Evolutionary conservation across 805 yeast species (phyloP).

Genomic region (Lipomyces kockii): DNA sequence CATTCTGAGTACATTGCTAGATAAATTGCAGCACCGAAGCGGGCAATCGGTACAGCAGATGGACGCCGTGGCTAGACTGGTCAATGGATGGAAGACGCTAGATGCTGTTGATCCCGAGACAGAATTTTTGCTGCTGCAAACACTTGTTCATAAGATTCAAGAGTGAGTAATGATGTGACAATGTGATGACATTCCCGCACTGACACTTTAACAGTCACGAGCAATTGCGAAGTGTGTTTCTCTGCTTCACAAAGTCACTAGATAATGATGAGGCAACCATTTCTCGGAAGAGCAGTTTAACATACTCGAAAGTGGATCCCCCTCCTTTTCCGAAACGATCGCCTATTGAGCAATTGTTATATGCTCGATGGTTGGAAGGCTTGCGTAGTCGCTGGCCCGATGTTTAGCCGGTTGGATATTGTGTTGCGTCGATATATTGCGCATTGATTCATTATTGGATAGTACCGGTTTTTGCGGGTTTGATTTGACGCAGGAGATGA

Average conservation of each 20-base stretch:
- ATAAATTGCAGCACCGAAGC: constrained; percentile 2
- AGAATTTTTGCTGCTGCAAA: constrained; percentile 19
- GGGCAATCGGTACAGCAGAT: constrained; percentile 11
- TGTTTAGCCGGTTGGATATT: constrained; percentile 5
- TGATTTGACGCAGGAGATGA: neutral
- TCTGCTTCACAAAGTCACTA: neutral
- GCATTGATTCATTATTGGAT: neutral
- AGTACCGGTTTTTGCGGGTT: neutral
- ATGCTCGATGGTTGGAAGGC: constrained; percentile 38
- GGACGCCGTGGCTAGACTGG: constrained; percentile 26
- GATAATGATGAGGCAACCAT: neutral
- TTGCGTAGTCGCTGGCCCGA: constrained; percentile 36
- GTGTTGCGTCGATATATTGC: neutral
- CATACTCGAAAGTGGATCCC: neutral
- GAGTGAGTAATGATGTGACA: constrained; percentile 1
- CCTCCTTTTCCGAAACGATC: constrained; percentile 27
- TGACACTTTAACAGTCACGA: constrained; percentile 6
- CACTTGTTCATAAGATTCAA: constrained; percentile 15
- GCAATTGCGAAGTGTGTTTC: constrained; percentile 1
- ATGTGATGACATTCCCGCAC: neutral
- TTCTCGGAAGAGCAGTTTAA: neutral
- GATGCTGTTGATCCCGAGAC: constrained; percentile 34
- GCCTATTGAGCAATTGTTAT: constrained; percentile 36
- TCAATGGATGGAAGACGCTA: constrained; percentile 30
- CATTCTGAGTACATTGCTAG: constrained; percentile 10